Base-by-base conservation (phyloP, 2,329 filamentous ascomycete genomes). In the Fonsecaea erecta region DNA sequence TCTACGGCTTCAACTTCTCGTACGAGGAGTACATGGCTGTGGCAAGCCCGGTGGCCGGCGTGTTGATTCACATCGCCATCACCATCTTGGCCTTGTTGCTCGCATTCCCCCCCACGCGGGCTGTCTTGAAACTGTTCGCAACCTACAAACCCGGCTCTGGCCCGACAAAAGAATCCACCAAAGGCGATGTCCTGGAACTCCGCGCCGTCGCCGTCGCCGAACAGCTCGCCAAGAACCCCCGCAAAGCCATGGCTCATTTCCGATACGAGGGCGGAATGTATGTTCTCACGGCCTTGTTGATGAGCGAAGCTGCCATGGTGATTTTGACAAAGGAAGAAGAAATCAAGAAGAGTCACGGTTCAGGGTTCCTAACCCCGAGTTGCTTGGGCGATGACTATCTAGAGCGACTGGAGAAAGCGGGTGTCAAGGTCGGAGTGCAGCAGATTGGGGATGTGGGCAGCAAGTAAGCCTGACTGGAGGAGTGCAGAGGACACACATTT, bases 1-100 rank as follows among this genome's bases (percentile, higher is more conserved):
- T 83, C 43, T 89, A 88, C 71, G 86, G 86, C 0, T 78, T 80
- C 1, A 79, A 80, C 11, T 89, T 89, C 77, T 78, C 80, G 63
- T 86, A 87, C 74, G 80, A 79, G 55, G 83, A 86, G 68, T 87
- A 84, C 71, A 79, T 84, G 74, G 81, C 80, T 26, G 83, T 84
- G 3, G 79, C 80, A 24, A 84, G 81, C 61, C 70, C 77, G 0
- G 64, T 87, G 21, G 71, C 77, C 3, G 86, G 82, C 1, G 68
- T 82, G 1, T 65, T 81, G 1, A 72, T 86, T 11, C 84, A 87
- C 68, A 67, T 84, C 18, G 78, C 76, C 2, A 70, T 87, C 48
- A 74, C 77, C 0, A 65, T 85, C 24, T 77, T 78, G 1, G 68
- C 83, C 8, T 62, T 84, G 5, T 78, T 82, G 1, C 73, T 89